Evolutionary conservation across 2,329 filamentous ascomycete genomes (phyloP), one percentile per base, ranked within the genome.

Genomic region (Polytolypa hystricis): DNA sequence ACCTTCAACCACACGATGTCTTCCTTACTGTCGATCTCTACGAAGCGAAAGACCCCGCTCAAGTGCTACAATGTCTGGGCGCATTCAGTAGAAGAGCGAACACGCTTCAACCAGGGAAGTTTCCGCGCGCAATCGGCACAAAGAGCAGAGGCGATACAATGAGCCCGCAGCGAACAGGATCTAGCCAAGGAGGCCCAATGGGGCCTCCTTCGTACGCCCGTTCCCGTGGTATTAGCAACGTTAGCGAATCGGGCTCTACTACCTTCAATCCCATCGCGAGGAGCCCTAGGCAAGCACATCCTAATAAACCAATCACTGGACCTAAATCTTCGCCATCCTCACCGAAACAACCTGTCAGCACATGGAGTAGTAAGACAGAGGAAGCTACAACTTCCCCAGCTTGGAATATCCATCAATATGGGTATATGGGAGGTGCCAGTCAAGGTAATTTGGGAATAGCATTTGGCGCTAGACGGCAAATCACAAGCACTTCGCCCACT

Each of bases 401-500:
- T 1, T 98, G 91, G 91, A 98, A 96, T 56, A 96, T 96, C 49
- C 82, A 87, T 39, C 91, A 98, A 56, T 98, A 98, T 55, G 87
- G 91, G 5, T 98, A 95, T 61, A 91, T 96, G 81, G 91, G 91
- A 40, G 91, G 91, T 33, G 91, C 91, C 17, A 95, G 84, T 52
- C 91, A 98, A 58, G 89, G 85, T 3, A 96, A 93, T 50, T 77
- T 95, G 43, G 91, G 91, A 12, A 85, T 98, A 48, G 77, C 84
- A 8, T 96, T 96, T 60, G 91, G 91, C 38, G 84, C 80, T 12
- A 76, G 87, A 49, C 77, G 91, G 42, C 91, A 98, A 62, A 96
- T 98, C 55, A 96, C 87, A 6, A 85, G 73, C 49, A 75, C 84
- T 10, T 71, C 76, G 20, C 91, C 91, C 4, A 60, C 73, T 30